Base-by-base conservation (phyloP, 1,284 basidiomycete genomes). In the Microbotryomycetes sp. region DNA sequence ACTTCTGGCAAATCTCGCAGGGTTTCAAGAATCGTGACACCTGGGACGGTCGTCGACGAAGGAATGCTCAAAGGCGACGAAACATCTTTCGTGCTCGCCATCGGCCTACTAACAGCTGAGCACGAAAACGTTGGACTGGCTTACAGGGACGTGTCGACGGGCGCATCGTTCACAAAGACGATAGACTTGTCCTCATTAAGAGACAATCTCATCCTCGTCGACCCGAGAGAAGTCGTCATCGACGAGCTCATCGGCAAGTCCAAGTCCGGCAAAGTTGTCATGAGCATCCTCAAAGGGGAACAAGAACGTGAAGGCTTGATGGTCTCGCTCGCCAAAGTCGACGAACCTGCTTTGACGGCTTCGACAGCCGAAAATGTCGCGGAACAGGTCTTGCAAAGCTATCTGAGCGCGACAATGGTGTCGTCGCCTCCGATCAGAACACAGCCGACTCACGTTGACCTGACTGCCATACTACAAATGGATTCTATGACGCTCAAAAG, bases 131-230 rank as follows among this genome's bases (percentile, higher is more conserved):
- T 82, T 56, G 88, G 87, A 3, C 77, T 96, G 30, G 90, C 91
- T 2, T 96, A 91, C 85, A 90, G 90, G 28, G 93, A 97, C 73
- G 83, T 93, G n/a, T 92, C 91, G 4, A 96, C 92, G 0, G 91
- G 92, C 62, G 89, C 93, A 71, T 91, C 93, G 75, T 92, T 88
- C 75, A 86, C 87, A 1, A 88, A 88, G 69, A 74, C 75, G 4
- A 79, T 82, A 2, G 76, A 79, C 3, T 61, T 80, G 3, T 81
- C 83, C 11, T 78, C 76, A 50, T 76, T 97, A 23, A 82, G 83
- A 61, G 90, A 96, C 73, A 87, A 94, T 67, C 78, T 96, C n/a
- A 83, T 84, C 9, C 83, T 91, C 18, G 86, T 96, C 55, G 77
- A 78, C 16, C 91, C 92, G 4, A 82, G 83, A 50, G 92, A 96